Evolutionary conservation across 495 filamentous ascomycete species (phyloP).

Genomic region (Eremomyces bilateralis): DNA sequence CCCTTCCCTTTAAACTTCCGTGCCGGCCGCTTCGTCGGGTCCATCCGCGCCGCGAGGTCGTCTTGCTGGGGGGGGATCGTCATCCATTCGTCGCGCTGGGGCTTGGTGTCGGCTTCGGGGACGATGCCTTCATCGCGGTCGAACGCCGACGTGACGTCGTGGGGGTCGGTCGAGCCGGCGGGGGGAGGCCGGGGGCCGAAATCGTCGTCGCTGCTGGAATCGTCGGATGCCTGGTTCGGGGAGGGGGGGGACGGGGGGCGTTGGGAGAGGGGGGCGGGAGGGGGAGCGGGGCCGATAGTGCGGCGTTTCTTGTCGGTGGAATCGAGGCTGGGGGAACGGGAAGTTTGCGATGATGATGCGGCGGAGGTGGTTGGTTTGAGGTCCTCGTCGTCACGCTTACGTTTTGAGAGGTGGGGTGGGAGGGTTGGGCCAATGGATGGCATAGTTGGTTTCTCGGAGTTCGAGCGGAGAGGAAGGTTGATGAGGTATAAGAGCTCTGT

Average conservation of each 20-base stretch:
- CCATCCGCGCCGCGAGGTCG: conserved; percentile 42
- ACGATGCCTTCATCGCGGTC: not conserved
- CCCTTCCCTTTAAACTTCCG: conserved; percentile 69
- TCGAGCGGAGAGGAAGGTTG: not conserved
- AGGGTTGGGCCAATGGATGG: conserved; percentile 20
- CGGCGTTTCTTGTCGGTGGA: conserved; percentile 22
- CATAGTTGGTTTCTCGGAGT: conserved; percentile 9
- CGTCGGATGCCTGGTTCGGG: conserved; percentile 18
- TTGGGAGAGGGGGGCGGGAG: conserved; percentile 31
- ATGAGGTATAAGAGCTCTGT: conserved; percentile 4
- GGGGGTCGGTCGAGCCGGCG: not conserved
- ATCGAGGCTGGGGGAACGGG: conserved; percentile 11
- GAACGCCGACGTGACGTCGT: not conserved
- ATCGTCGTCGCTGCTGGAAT: conserved; percentile 30
- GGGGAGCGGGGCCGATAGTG: conserved; percentile 24
- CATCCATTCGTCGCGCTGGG: conserved; percentile 82
- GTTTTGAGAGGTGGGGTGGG: conserved; percentile 22
- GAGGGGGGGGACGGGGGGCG: conserved; percentile 14
- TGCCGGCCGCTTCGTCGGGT: conserved; percentile 63
- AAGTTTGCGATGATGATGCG: conserved; percentile 6
- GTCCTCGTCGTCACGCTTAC: conserved; percentile 17
- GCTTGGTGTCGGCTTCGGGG: not conserved
- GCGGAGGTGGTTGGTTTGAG: conserved; percentile 7
- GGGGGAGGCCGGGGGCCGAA: conserved; percentile 61
- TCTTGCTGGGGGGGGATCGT: conserved; percentile 50